Conservation (phyloP, 140 eudicot species). For the Bidens hawaiensis region DNA sequence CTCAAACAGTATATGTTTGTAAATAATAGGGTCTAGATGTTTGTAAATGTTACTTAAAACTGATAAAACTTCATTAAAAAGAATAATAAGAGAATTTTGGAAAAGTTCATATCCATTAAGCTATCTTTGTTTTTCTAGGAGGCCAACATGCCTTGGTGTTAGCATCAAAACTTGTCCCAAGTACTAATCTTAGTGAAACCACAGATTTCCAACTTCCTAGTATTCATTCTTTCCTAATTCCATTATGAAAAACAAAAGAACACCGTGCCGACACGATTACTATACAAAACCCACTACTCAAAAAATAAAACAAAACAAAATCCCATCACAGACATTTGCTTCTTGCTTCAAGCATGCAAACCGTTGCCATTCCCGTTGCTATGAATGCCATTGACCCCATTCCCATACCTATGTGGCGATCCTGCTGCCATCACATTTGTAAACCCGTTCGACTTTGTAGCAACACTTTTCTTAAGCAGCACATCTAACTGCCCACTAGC, state of each 20-base stretch:
- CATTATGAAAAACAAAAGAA: conserved; percentile 6
- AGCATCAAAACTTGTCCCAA: conserved; percentile 16
- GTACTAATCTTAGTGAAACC: conserved; percentile 17
- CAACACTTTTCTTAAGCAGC: conserved; percentile 39
- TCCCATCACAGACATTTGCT: background rate
- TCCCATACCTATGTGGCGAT: conserved; percentile 45
- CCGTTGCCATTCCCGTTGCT: conserved; percentile 56
- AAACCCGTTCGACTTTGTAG: conserved; percentile 24
- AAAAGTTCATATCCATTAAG: conserved; percentile 9
- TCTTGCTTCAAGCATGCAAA: conserved; percentile 47
- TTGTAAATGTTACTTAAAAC: too few relatives aligned
- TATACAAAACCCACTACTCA: conserved; percentile 29
- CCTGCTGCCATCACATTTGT: conserved; percentile 36
- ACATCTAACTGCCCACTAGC: conserved; percentile 78
- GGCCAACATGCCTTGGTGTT: conserved; percentile 26
- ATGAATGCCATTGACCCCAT: conserved; percentile 47
- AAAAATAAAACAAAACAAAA: conserved; percentile 15
- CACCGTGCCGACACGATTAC: conserved; percentile 18
- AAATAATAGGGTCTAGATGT: too few relatives aligned
- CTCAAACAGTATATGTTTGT: too few relatives aligned
- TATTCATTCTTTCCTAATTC: conserved; percentile 22
- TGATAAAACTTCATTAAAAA: too few relatives aligned
- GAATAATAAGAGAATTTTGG: too few relatives aligned
- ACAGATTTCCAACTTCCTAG: conserved; percentile 17
- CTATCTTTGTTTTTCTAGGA: background rate